Base-by-base conservation (phyloP, 805 yeast species). In the Spathaspora arborariae region DNA sequence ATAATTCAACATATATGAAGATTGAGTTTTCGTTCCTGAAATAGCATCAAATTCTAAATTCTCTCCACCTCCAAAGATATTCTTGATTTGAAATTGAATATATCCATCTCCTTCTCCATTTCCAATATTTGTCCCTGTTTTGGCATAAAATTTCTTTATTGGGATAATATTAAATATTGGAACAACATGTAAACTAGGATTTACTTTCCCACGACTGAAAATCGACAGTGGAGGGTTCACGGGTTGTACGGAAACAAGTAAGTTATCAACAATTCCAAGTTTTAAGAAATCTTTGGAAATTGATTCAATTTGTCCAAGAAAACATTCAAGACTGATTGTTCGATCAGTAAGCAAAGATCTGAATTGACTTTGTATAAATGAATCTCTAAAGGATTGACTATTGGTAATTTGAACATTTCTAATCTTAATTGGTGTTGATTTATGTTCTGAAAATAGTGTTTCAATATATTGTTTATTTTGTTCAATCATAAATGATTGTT, bases 81-180 rank as follows among this genome's bases (percentile, higher is more conserved):
- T 80, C 45, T 71, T 71, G 59, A 77, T 55, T 70, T 62, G 90
- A 46, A 91, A 80, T 26, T 88, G 84, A 41, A 89, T 75, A 59
- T 91, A 90, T 1, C 97, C 98, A 59, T 88, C 94, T 24, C 97
- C 99, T 69, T 94, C 98, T 26, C 96, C 96, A 60, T 94, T 92
- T 1, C 98, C 98, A 6, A 94, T 80, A 63, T 90, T 91, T 1
- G 98, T 94, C 3, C 99, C 99, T 1, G 97, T 88, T 56, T 86
- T 87, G 45, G 96, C 91, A 49, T 79, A 76, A 56, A 90, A 85
- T 53, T 78, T 76, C 55, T 88, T 88, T 3, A 78, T 78, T 0
- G 92, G 91, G 4, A 63, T 36, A 3, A 67, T 47, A 44, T 67
- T 67, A 55, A 70, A 67, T 2, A 67, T 60, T 2, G 76, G 75